phyloP scores from a whole-genome alignment of 2,329 filamentous ascomycete species.

The Rhexocercosporidium sp. region DNA sequence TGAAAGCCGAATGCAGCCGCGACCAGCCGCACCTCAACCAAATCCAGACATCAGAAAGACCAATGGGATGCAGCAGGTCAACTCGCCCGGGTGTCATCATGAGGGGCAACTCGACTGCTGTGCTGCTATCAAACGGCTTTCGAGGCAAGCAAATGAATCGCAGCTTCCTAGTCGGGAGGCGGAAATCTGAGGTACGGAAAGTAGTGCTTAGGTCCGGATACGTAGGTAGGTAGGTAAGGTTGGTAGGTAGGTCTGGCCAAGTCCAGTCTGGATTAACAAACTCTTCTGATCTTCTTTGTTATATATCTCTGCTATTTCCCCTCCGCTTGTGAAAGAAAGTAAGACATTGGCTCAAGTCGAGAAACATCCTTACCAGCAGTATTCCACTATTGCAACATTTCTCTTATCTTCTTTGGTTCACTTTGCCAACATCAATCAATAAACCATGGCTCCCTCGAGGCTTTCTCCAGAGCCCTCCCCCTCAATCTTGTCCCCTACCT shows the following conservation, averaged over 20 bases:
- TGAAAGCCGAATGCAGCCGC: not conserved
- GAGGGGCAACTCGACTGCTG: not conserved
- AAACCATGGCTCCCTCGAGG: constrained; percentile 37
- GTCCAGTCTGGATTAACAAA: not conserved
- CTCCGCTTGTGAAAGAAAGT: not conserved
- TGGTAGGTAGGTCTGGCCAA: not conserved
- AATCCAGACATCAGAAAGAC: not conserved
- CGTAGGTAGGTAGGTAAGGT: not conserved
- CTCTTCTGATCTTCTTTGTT: not conserved
- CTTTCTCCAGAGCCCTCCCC: constrained; percentile 21
- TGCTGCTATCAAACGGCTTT: not conserved
- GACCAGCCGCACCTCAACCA: not conserved
- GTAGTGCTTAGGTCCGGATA: not conserved
- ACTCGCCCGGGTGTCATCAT: not conserved
- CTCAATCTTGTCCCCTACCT: constrained; percentile 31
- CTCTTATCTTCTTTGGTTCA: constrained; percentile 4
- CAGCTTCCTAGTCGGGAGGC: constrained; percentile 13
- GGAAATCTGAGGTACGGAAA: not conserved
- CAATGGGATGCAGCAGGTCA: not conserved
- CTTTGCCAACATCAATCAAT: not conserved
- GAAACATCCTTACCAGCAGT: not conserved
- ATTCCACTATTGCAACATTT: not conserved
- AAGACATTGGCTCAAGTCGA: constrained; percentile 7
- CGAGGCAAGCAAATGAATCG: not conserved
- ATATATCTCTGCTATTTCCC: not conserved